Evolutionary conservation across 2,329 filamentous ascomycete species (phyloP).

Genomic region (Claviceps lovelessii): DNA sequence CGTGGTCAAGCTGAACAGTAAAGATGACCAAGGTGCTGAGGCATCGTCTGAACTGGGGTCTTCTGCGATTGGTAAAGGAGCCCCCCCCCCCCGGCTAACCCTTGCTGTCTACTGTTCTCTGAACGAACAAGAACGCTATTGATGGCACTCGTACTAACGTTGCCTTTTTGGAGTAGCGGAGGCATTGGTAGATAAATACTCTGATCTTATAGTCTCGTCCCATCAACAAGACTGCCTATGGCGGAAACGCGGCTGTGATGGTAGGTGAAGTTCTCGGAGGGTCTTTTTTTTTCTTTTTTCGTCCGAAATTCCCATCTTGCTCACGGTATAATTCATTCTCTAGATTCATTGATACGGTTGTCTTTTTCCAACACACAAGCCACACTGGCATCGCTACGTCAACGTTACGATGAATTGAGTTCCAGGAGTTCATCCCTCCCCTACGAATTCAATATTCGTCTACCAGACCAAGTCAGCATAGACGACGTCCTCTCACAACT

Average conservation of each 20-base stretch:
- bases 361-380: conserved; percentile 47
- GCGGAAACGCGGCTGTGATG: conserved; percentile 76
- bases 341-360: conserved; percentile 45
- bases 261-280: conserved; percentile 26
- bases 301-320: neutral
- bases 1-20: conserved; percentile 60
- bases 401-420: conserved; percentile 51
- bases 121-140: neutral
- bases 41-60: conserved; percentile 36
- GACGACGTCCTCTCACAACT: conserved; percentile 36
- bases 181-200: conserved; percentile 63
- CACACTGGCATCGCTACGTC: conserved; percentile 42
- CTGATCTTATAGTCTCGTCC: conserved; percentile 54
- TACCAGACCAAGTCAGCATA: conserved; percentile 38
- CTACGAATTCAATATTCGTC: conserved; percentile 46
- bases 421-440: conserved; percentile 41
- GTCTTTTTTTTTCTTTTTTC: no score
- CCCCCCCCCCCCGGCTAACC: no score
- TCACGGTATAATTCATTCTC: neutral
- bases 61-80: conserved; percentile 39
- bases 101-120: neutral
- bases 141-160: conserved; percentile 14
- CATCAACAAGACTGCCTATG: conserved; percentile 77
- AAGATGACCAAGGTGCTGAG: conserved; percentile 41
- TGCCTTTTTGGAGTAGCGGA: conserved; percentile 26